Evolutionary conservation across 805 yeast genomes (phyloP).

Genomic region (Wickerhamomyces ciferrii): DNA sequence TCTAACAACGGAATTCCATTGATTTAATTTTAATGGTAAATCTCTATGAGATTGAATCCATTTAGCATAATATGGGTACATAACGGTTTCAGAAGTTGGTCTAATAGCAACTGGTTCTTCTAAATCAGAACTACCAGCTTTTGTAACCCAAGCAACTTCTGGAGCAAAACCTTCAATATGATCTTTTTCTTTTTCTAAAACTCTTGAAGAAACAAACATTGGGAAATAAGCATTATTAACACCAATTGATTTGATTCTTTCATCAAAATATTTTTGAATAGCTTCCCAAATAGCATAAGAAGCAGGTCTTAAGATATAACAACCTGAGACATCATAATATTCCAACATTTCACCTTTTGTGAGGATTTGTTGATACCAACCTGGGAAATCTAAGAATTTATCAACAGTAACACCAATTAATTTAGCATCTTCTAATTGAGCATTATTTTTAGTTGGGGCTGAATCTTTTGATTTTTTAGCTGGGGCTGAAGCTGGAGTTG

Average conservation of each 20-base stretch:
- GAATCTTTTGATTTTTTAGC: constrained; percentile 23
- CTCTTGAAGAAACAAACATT: constrained; percentile 92
- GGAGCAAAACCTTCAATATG: constrained; percentile 99
- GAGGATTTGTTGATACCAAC: constrained; percentile 96
- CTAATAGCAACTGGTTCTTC: constrained; percentile 99
- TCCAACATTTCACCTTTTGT: constrained; percentile 98
- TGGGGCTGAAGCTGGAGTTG: constrained; percentile 30
- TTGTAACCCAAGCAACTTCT: constrained; percentile 99
- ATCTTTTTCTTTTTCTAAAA: constrained; percentile 95
- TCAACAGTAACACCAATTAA: constrained; percentile 94
- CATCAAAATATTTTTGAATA: constrained; percentile 85
- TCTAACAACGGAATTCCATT: constrained; percentile 99
- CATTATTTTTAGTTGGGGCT: constrained; percentile 26
- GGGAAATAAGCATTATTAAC: constrained; percentile 97
- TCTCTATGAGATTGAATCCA: constrained; percentile 99
- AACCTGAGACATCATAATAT: constrained; percentile 97
- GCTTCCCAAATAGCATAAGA: constrained; percentile 93
- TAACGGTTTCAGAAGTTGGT: constrained; percentile 99
- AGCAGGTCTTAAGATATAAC: constrained; percentile 95
- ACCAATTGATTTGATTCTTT: constrained; percentile 76
- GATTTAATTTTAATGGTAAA: constrained; percentile 92
- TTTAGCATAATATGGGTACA: constrained; percentile 99
- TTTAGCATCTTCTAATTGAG: constrained; percentile 77
- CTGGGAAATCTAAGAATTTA: constrained; percentile 86
- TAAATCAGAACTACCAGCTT: constrained; percentile 88